phyloP scores from a whole-genome alignment of 805 yeast genomes.

The Torulaspora quercuum region DNA sequence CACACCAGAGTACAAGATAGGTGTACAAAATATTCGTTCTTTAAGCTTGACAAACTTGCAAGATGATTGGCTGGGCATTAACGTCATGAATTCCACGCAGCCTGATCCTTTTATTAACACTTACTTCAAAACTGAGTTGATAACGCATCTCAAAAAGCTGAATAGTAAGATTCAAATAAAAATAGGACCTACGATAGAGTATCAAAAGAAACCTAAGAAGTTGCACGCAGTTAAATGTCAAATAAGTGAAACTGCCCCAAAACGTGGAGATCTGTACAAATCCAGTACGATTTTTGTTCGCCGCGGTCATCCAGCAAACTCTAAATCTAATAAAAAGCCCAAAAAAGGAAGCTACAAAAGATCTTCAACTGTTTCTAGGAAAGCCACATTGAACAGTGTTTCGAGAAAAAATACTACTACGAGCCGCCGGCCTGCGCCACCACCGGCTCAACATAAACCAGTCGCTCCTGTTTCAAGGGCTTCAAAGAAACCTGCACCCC shows the following conservation, averaged over 20 bases:
- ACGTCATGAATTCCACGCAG: constrained; percentile 37
- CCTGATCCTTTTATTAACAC: constrained; percentile 83
- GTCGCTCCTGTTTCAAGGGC: constrained; percentile 30
- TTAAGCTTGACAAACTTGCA: constrained; percentile 71
- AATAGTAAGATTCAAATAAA: constrained; percentile 57
- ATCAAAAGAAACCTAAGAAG: constrained; percentile 88
- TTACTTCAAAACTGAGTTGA: constrained; percentile 83
- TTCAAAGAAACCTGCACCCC: constrained; percentile 37
- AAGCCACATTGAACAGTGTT: constrained; percentile 3
- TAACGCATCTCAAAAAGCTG: constrained; percentile 65
- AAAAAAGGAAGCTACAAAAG: constrained; percentile 35
- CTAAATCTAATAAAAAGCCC: constrained; percentile 74
- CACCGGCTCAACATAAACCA: constrained; percentile 28
- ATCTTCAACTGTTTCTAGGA: neutral
- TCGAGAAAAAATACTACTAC: constrained; percentile 29
- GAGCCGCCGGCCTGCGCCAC: constrained; percentile 21
- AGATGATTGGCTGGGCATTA: constrained; percentile 86
- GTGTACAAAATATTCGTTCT: constrained; percentile 55
- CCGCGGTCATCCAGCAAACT: constrained; percentile 70
- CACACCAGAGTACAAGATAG: constrained; percentile 59
- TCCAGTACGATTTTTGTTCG: constrained; percentile 82
- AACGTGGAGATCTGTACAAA: constrained; percentile 71
- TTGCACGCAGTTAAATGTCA: constrained; percentile 68
- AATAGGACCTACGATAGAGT: constrained; percentile 69
- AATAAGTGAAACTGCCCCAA: constrained; percentile 60